Evolutionary conservation across 163 green algal genomes (phyloP), one percentile per base, ranked within the genome.

Genomic region (Coccomyxa subellipsoidea): DNA sequence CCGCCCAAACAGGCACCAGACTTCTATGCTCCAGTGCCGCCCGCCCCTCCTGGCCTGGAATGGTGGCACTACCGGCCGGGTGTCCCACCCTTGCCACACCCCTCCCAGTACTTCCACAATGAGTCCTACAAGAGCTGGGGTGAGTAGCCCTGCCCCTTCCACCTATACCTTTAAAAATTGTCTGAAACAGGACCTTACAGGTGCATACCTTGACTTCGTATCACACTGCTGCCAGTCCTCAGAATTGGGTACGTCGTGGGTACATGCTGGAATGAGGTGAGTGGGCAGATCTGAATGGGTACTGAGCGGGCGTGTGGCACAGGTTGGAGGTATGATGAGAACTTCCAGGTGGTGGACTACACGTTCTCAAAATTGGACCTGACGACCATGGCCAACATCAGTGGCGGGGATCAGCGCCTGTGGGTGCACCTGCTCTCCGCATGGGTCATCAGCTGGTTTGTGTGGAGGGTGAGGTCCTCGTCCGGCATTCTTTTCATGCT

Each of bases 351-450:
- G 29, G 75, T 38, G 18, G 69, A 80, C 27, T 88, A 85, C 54
- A 31, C 38, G 4, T 88, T 84, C 39, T 84, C 54, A 32, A 84
- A 85, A 15, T 73, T 88, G 59, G 84, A 88, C 39, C 37, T 80
- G 66, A 72, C 80, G 29, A 81, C 76, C 0, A 82, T 83, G 54
- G 79, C 79, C 4, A 86, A 86, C 34, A 59, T 86, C 34, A 37
- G 34, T 37, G 27, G 29, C 12, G 70, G 31, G 6, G 78, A 83
- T 53, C 8, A 32, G 69, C 90, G 89, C 76, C 82, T 96, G 66
- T 96, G 93, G 93, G 87, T 90, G 36, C 93, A 97, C 85, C 69
- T 95, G 21, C 69, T 93, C 47, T 87, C 83, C 8, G 54, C 86
- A 2, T 96, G 90, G 54, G 70, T 94, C 40, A 89, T 96, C 47